phyloP scores from a whole-genome alignment of 805 yeast genomes.

The Spathaspora girioi region DNA sequence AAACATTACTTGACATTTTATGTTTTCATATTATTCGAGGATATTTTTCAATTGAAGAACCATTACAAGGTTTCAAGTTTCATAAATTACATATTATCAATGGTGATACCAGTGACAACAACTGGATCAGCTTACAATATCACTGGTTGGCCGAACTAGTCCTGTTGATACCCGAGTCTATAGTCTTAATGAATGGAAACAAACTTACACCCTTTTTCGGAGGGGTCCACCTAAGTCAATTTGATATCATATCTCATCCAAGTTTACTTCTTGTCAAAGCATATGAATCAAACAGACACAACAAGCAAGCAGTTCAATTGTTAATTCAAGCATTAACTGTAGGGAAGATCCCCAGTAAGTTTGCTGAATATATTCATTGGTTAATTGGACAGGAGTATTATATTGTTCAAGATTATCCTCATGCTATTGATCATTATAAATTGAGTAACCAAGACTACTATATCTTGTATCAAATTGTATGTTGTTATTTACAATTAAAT shows the following conservation, averaged over 20 bases:
- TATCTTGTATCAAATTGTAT: not conserved
- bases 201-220: slow-evolving; percentile 22
- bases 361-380: slow-evolving; percentile 34
- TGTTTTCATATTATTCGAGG: slow-evolving; percentile 63
- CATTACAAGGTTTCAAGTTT: slow-evolving; percentile 57
- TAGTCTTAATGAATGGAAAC: slow-evolving; percentile 13
- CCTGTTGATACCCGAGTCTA: slow-evolving; percentile 44
- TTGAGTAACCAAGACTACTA: not conserved
- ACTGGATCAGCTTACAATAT: slow-evolving; percentile 65
- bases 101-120: slow-evolving; percentile 20
- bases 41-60: slow-evolving; percentile 55
- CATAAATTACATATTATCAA: slow-evolving; percentile 62
- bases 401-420: slow-evolving; percentile 6
- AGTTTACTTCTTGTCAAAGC: slow-evolving; percentile 25
- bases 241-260: slow-evolving; percentile 26
- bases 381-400: slow-evolving; percentile 50
- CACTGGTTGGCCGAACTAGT: slow-evolving; percentile 62
- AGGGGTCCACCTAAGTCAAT: slow-evolving; percentile 26
- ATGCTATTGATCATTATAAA: slow-evolving; percentile 13
- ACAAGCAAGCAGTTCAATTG: slow-evolving; percentile 21
- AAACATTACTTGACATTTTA: slow-evolving; percentile 54
- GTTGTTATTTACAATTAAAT: not conserved
- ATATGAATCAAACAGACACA: slow-evolving; percentile 16
- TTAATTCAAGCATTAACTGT: slow-evolving; percentile 15
- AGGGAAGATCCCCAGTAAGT: too few relatives aligned